Conservation (phyloP, 768 basidiomycete species). For the Leccinum aurantiacum region DNA sequence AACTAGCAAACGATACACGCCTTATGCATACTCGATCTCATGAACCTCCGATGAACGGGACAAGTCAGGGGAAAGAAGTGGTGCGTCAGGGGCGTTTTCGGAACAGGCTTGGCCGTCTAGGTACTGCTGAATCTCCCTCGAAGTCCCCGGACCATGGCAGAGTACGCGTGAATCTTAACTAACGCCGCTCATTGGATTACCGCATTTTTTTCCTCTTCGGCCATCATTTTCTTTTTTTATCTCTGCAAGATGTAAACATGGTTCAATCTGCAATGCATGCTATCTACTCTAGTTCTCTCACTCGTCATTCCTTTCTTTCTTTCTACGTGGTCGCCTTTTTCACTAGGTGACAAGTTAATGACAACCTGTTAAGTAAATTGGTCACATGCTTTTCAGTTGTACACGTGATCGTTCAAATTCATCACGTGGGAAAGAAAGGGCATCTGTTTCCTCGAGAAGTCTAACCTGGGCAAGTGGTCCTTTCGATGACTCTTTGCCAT, state of each 20-base stretch:
- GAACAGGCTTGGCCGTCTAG: slow-evolving; percentile 28
- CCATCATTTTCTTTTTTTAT: slow-evolving; percentile 13
- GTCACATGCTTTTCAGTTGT: not conserved
- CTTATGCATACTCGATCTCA: slow-evolving; percentile 29
- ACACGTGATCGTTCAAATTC: slow-evolving; percentile 23
- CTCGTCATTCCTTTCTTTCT: slow-evolving; percentile 6
- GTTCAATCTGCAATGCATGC: slow-evolving; percentile 24
- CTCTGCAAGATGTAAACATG: slow-evolving; percentile 28
- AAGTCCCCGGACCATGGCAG: slow-evolving; percentile 35
- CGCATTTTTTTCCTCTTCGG: slow-evolving; percentile 1
- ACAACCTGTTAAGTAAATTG: not conserved
- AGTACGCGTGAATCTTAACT: slow-evolving; percentile 38
- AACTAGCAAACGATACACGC: slow-evolving; percentile 24
- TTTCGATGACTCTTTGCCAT: slow-evolving; percentile 5
- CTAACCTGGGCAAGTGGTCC: slow-evolving; percentile 5
- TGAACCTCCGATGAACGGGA: slow-evolving; percentile 22
- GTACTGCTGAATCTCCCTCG: slow-evolving; percentile 27
- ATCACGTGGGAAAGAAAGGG: slow-evolving; percentile 25
- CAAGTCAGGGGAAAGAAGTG: slow-evolving; percentile 21
- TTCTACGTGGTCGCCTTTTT: slow-evolving; percentile 11
- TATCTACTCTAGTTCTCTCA: slow-evolving; percentile 10
- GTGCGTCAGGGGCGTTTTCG: slow-evolving; percentile 31
- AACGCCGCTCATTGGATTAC: slow-evolving; percentile 24
- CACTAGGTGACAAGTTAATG: slow-evolving; percentile 8
- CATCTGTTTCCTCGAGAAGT: slow-evolving; percentile 5